These are phyloP conservation scores for Vitis hybrid DNA, from an alignment of 177 flowering plant genomes.

Conservation along the genomic window DNA sequence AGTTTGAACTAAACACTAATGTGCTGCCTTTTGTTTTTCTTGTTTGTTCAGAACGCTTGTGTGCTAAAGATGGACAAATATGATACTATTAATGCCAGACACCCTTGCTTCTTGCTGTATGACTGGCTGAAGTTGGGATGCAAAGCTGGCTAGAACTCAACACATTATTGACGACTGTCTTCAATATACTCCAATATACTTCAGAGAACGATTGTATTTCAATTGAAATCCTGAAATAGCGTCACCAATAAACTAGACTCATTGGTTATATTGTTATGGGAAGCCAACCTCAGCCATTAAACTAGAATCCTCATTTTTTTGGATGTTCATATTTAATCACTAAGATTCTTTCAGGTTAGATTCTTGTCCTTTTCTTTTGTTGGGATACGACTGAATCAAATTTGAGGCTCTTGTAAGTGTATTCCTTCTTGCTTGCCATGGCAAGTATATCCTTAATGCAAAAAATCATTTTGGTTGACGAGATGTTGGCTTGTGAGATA, in stretches of 20 bases:
- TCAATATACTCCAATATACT: too few relatives aligned
- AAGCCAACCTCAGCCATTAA: background rate
- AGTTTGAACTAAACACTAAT: background rate
- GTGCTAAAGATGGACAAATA: slow-evolving; percentile 36
- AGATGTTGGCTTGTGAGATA: background rate
- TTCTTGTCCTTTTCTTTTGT: background rate
- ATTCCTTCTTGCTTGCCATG: background rate
- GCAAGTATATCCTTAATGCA: background rate
- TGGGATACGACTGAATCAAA: background rate
- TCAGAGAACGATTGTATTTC: background rate
- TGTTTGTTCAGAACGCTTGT: slow-evolving; percentile 48
- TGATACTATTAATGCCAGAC: background rate
- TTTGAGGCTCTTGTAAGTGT: background rate
- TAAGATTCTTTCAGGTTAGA: slow-evolving; percentile 14
- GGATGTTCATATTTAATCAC: background rate
- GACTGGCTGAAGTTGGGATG: background rate
- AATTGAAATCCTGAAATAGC: background rate
- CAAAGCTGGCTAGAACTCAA: background rate
- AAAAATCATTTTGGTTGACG: background rate
- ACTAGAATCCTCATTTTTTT: slow-evolving; percentile 6
- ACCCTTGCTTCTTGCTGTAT: background rate
- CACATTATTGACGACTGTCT: background rate
- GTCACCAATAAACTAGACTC: background rate
- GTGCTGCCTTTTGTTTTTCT: background rate
- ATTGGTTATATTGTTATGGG: background rate